Percentiles rank a stretch among this genome's conserved stretches.
phyloP scores from a whole-genome alignment of 1,284 basidiomycete species.

The Cryptococcus jaspeensis region DNA sequence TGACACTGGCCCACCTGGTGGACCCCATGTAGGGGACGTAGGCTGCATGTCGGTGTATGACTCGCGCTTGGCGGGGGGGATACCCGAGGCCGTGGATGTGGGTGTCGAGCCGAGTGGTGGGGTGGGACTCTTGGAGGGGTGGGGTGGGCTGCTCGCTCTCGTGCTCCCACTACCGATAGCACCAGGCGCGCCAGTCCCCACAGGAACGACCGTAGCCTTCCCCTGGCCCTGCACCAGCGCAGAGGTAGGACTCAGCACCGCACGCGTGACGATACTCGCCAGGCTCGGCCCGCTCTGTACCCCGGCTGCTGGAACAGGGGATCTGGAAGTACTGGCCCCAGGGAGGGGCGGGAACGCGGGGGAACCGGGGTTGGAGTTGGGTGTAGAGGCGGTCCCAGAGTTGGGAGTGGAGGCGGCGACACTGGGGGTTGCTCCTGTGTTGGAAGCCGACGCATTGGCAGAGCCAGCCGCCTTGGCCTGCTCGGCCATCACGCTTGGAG shows the following conservation, averaged over 20 bases:
- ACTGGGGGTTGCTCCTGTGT: neutral
- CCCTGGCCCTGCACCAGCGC: conserved; percentile 17
- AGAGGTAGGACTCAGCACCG: conserved; percentile 42
- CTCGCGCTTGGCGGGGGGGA: no score
- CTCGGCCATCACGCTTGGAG: conserved; percentile 38
- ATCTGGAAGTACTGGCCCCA: neutral
- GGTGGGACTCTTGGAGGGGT: neutral
- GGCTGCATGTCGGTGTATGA: conserved; percentile 7
- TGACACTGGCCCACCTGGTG: neutral
- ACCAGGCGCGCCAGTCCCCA: no score
- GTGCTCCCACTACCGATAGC: no score
- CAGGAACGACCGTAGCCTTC: neutral
- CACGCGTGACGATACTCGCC: conserved; percentile 49
- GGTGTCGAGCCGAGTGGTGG: neutral
- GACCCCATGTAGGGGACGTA: conserved; percentile 10
- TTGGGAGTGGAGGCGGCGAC: neutral
- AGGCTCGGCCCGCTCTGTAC: conserved; percentile 39
- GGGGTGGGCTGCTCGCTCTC: neutral
- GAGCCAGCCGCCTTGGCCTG: conserved; percentile 20
- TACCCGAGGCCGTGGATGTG: neutral
- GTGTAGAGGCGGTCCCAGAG: conserved; percentile 5
- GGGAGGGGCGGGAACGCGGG: conserved; percentile 49
- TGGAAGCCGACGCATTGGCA: neutral
- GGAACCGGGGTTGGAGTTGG: conserved; percentile 20
- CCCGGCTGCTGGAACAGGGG: neutral